Base-by-base conservation (phyloP, 2,329 filamentous ascomycete genomes). In the Sarocladium brachiariae region DNA sequence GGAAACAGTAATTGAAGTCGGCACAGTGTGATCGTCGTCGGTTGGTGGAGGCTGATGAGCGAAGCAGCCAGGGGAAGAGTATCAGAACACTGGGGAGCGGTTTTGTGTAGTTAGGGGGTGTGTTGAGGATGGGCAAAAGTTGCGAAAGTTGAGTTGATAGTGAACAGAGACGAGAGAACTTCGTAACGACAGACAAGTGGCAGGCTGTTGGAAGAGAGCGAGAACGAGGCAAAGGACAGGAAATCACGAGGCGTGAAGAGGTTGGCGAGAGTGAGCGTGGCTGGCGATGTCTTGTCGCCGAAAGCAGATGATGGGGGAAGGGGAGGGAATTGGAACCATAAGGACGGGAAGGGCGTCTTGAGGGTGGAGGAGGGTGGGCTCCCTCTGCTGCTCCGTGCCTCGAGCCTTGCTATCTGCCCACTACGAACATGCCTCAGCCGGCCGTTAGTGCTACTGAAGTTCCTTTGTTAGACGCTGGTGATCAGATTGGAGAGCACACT, bases 1-100 rank as follows among this genome's bases (percentile, higher is more conserved):
- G 30, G 43, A 33, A 35, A 35, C 30, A 35, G 46, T 13, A 37
- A 49, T 49, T 37, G 46, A 49, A 24, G 46, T 37, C 33, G 46
- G 31, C 16, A 25, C 16, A 49, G 46, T 49, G 33, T 49, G 46
- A 49, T 49, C 46, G 46, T 37, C 46, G 46, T 37, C 30, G 46
- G 33, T 25, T 37, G 31, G 46, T 49, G 46, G 46, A 37, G 18
- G 46, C 10, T 49, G 30, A 18, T 18, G 19, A 8, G 46, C 19
- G 30, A 37, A 9, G 14, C 19, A 37, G 19, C 18, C 39, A 35
- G 19, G 30, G 30, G 46, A 49, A 25, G 30, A 16, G 46, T 49
- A 49, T 49, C 46, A 49, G 46, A 49, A 49, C 30, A 19, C 46
- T 37, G 46, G 46, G 46, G 46, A n/a, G 23, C 21, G 46, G 46